phyloP scores from a whole-genome alignment of 2,329 filamentous ascomycete species.

The Exophiala alcalophila region DNA sequence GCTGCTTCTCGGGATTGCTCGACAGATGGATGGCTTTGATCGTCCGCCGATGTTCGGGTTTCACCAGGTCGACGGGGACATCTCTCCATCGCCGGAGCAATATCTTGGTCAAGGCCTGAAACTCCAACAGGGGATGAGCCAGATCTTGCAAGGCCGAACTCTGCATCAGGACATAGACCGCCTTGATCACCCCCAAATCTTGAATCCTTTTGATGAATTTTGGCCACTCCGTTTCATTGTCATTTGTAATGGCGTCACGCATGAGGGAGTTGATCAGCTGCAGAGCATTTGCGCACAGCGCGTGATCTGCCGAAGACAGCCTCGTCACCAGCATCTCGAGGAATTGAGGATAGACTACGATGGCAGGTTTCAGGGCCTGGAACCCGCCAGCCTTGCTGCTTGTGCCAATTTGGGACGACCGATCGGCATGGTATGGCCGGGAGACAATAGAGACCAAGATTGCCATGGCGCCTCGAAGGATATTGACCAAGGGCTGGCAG shows the following conservation, averaged over 20 bases:
- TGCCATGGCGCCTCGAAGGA: slow-evolving; percentile 92
- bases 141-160: slow-evolving; percentile 87
- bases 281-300: slow-evolving; percentile 89
- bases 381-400: slow-evolving; percentile 64
- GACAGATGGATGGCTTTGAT: slow-evolving; percentile 82
- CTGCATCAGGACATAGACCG: slow-evolving; percentile 91
- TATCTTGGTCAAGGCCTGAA: slow-evolving; percentile 86
- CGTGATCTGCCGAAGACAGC: slow-evolving; percentile 89
- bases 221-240: slow-evolving; percentile 80
- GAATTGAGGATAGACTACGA: slow-evolving; percentile 89
- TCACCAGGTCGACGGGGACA: slow-evolving; percentile 77
- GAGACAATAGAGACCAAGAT: slow-evolving; percentile 92
- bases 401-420: slow-evolving; percentile 54
- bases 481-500: slow-evolving; percentile 93
- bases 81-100: slow-evolving; percentile 85
- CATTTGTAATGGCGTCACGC: slow-evolving; percentile 79
- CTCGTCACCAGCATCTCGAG: slow-evolving; percentile 90
- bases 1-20: slow-evolving; percentile 66
- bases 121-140: slow-evolving; percentile 85
- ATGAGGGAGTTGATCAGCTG: slow-evolving; percentile 95
- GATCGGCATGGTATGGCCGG: slow-evolving; percentile 65
- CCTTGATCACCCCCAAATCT: slow-evolving; percentile 87
- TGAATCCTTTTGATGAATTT: slow-evolving; percentile 92
- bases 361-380: slow-evolving; percentile 83
- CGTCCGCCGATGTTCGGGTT: slow-evolving; percentile 80